Base-by-base conservation (phyloP, 192 early-diverging fungal genomes). In the Rhizoclosmatium sp. region DNA sequence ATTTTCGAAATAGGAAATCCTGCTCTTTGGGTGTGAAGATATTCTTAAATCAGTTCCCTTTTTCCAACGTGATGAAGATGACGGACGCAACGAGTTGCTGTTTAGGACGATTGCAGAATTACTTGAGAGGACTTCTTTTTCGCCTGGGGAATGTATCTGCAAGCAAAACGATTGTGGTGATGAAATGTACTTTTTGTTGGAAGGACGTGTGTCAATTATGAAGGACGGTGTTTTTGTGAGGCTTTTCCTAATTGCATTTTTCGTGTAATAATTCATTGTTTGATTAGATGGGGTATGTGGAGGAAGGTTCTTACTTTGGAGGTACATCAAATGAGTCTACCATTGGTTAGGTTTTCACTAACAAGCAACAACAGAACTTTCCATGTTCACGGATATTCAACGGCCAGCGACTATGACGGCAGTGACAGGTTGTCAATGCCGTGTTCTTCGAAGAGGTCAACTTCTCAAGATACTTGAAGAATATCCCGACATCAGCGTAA, bases 161-260 rank as follows among this genome's bases (percentile, higher is more conserved):
- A 16, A 71, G 58, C 49, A 71, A 58, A 51, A 19, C 19, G 47
- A 71, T 16, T 4, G 21, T 58, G 70, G 51, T 12, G 70, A 71
- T 19, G 70, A 71, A n/a, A 71, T 71, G 70, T 71, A 21, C 42
- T 71, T 71, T 40, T 19, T 71, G 58, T 21, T 71, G 16, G 70
- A 71, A 71, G 70, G 70, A 19, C 9, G 16, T 9, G 51, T 71
- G 5, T 58, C 47, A 21, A 59, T 71, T 9, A 39, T 14, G 21
- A 51, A 56, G 23, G 16, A 71, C 16, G 70, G 51, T 12, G 70
- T 56, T 21, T 19, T 58, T 10, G 70, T 71, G 48, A 47, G 10
- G n/a, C 40, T 65, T 65, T 16, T 1, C 12, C 12, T 16, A 58
- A 58, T 1, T 58, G 56, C 14, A 58, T 58, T 58, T 58, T 58